Percentiles rank a stretch among this genome's conserved stretches.
Conservation (phyloP, 106 monocot species). For the Apostasia ramifera region DNA sequence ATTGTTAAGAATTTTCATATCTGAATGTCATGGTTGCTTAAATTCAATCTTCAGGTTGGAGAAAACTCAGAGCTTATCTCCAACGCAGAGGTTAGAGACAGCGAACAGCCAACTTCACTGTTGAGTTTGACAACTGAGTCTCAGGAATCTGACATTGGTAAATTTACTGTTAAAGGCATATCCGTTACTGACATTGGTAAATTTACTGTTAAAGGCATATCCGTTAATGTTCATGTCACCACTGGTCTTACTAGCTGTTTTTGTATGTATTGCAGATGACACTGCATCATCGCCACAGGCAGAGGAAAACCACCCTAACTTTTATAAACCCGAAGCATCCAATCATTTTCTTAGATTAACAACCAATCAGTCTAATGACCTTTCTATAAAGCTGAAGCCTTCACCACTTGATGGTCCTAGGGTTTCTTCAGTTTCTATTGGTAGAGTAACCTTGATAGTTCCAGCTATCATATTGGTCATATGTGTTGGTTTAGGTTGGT, state of each 20-base stretch:
- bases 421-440: conserved; percentile 5
- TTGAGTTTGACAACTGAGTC: too few relatives aligned
- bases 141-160: conserved; percentile 14
- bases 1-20: not conserved
- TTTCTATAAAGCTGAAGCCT: not conserved
- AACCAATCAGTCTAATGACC: not conserved
- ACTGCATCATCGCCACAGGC: not conserved
- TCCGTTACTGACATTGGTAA: not conserved
- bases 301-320: not conserved
- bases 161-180: not conserved
- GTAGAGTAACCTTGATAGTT: conserved; percentile 1
- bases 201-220: not conserved
- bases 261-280: conserved; percentile 1
- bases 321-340: not conserved
- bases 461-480: not conserved
- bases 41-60: not conserved
- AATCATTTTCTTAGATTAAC: not conserved
- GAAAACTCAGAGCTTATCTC: not conserved
- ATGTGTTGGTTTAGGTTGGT: conserved; percentile 11
- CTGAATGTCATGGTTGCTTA: not conserved
- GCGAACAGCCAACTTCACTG: not conserved
- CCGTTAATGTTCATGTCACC: not conserved
- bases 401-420: not conserved
- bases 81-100: not conserved
- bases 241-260: not conserved